A percentile compares a stretch with the other conserved stretches of the same genome.
Conservation (phyloP, 1,284 basidiomycete genomes). For the Cutaneotrichosporon sp. region DNA sequence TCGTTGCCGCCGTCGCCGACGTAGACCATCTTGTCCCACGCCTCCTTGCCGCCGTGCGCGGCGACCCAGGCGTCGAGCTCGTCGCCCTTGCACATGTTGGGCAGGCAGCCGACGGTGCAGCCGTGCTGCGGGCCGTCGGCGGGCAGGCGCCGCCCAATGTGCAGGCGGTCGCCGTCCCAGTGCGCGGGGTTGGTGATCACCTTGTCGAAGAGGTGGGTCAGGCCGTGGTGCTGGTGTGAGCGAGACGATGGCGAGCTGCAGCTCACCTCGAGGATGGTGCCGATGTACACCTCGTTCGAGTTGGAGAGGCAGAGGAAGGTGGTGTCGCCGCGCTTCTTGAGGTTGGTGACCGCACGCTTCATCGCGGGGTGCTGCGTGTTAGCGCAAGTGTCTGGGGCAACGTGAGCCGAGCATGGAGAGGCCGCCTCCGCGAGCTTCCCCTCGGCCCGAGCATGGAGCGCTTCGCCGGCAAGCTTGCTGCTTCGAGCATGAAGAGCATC, state of each 20-base stretch:
- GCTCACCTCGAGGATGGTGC: conserved; percentile 76
- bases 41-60: conserved; percentile 61
- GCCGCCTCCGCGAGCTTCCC: not conserved
- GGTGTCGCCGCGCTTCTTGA: conserved; percentile 68
- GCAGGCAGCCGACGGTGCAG: conserved; percentile 85
- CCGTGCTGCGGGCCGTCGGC: conserved; percentile 75
- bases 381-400: too few relatives aligned
- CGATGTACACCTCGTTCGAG: conserved; percentile 89
- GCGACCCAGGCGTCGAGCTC: conserved; percentile 81
- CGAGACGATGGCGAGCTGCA: too few relatives aligned
- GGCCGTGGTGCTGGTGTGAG: conserved; percentile 58
- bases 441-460: too few relatives aligned
- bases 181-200: conserved; percentile 92
- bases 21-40: conserved; percentile 81
- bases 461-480: too few relatives aligned
- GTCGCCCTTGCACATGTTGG: conserved; percentile 99
- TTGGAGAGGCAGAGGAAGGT: conserved; percentile 92
- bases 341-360: conserved; percentile 76
- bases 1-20: conserved; percentile 95
- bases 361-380: conserved; percentile 88
- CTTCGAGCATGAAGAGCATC: too few relatives aligned
- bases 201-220: conserved; percentile 74
- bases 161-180: conserved; percentile 75
- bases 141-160: conserved; percentile 73
- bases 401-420: too few relatives aligned